phyloP scores from a whole-genome alignment of 768 basidiomycete species.

The Sarcomyxa edulis region DNA sequence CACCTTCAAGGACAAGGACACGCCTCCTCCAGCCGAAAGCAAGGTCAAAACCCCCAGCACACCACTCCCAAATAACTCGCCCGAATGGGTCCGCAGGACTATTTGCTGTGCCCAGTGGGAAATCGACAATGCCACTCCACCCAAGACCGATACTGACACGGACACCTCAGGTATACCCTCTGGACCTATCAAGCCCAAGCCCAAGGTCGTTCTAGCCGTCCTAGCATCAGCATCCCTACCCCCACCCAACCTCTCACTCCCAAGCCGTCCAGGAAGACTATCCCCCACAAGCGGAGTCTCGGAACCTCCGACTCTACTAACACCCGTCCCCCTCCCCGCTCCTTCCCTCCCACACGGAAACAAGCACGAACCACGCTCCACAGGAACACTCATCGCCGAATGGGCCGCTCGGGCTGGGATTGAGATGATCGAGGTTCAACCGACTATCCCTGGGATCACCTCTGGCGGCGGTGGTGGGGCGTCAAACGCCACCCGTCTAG shows the following conservation, averaged over 20 bases:
- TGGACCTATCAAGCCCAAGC: constrained; percentile 14
- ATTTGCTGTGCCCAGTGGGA: constrained; percentile 84
- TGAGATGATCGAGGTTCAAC: constrained; percentile 47
- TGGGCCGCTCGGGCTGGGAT: constrained; percentile 70
- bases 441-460: constrained; percentile 1
- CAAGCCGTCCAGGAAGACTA: constrained; percentile 14
- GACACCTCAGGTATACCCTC: constrained; percentile 7
- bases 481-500: not conserved
- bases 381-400: constrained; percentile 53
- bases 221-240: constrained; percentile 24
- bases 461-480: not conserved
- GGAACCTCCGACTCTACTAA: constrained; percentile 22
- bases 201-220: constrained; percentile 62
- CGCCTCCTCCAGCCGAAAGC: constrained; percentile 3
- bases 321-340: constrained; percentile 64
- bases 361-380: constrained; percentile 61
- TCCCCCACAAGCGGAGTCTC: constrained; percentile 15
- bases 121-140: constrained; percentile 39
- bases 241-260: constrained; percentile 31
- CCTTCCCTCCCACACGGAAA: constrained; percentile 44
- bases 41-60: constrained; percentile 18
- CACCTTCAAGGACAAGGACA: constrained; percentile 36
- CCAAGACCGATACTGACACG: constrained; percentile 10
- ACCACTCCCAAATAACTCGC: constrained; percentile 35
- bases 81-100: constrained; percentile 82